Base-by-base conservation (phyloP, 495 filamentous ascomycete genomes). In the Lasiosphaeriaceae sp. region DNA sequence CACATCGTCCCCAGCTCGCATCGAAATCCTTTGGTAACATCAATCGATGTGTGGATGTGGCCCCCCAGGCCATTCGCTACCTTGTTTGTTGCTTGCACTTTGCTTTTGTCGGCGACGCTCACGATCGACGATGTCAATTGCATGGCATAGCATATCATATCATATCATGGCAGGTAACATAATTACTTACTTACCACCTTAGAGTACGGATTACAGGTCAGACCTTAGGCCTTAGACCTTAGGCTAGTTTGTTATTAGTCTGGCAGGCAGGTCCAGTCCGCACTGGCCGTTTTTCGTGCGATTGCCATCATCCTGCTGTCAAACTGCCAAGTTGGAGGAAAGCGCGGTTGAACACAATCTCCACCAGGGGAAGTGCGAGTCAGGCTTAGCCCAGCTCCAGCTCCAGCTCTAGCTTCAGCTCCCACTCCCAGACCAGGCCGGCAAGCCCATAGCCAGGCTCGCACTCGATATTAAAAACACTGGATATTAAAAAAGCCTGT, bases 321-420 rank as follows among this genome's bases (percentile, higher is more conserved):
- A 61, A 59, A 35, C 45, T 46, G 46, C 47, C 49, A 31, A 37
- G 9, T 17, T 23, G 31, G 31, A 23, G 49, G n/a, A 46, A 31
- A 31, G 26, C 26, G 26, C 26, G 26, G 9, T 3, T 9, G 35
- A 35, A 52, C 35, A 57, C 55, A 59, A 61, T 67, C 59, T 67
- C 64, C 64, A 67, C 64, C 39, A 43, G 16, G 39, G 39, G 39
- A 12, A 17, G 39, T 54, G 47, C n/a, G 61, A 63, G 60, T 63
- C 53, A 63, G 53, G 61, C 53, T 43, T 43, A 43, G 39, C 39
- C n/a, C 39, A 31, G 26, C 26, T 31, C 9, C 26, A 3, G 43
- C n/a, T n/a, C n/a, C n/a, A n/a, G n/a, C n/a, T n/a, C n/a, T n/a
- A n/a, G n/a, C n/a, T n/a, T n/a, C n/a, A n/a, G n/a, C n/a, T n/a